Percentiles rank a stretch among this genome's conserved stretches.
These are phyloP conservation scores for Colletotrichum lentis DNA, from an alignment of 2,329 filamentous ascomycete species.

Conservation along the genomic window DNA sequence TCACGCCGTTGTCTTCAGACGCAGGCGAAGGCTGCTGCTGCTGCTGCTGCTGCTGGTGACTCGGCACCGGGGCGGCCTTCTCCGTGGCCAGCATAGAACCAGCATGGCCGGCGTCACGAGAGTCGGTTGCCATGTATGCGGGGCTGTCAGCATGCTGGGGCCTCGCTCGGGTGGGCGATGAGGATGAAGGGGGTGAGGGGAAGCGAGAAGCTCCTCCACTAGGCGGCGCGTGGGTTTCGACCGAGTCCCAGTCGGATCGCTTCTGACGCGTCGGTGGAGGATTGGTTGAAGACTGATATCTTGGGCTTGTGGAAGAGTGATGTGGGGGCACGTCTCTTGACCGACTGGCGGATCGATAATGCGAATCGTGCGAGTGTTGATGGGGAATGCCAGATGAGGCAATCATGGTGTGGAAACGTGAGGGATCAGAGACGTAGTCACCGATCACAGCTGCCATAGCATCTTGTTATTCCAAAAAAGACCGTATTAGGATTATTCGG, in stretches of 20 bases:
- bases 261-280: conserved; percentile 26
- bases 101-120: conserved; percentile 29
- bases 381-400: conserved; percentile 56
- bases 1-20: conserved; percentile 46
- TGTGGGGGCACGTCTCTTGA: conserved; percentile 43
- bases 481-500: conserved; percentile 38
- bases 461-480: conserved; percentile 45
- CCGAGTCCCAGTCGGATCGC: conserved; percentile 35
- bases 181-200: conserved; percentile 64
- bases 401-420: conserved; percentile 77
- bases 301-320: conserved; percentile 46
- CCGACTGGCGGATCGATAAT: conserved; percentile 50
- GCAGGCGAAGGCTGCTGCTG: conserved; percentile 49
- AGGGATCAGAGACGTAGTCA: conserved; percentile 78
- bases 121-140: conserved; percentile 60
- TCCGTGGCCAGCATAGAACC: conserved; percentile 22
- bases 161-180: conserved; percentile 53
- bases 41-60: conserved; percentile 42
- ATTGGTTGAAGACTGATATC: conserved; percentile 40
- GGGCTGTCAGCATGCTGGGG: conserved; percentile 53
- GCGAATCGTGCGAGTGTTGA: conserved; percentile 57
- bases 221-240: conserved; percentile 42
- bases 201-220: conserved; percentile 57
- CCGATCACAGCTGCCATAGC: conserved; percentile 72
- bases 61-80: conserved; percentile 37